These are phyloP conservation scores for Scenedesmus sp. DNA, from an alignment of 163 green algal genomes.

Conservation along the genomic window DNA sequence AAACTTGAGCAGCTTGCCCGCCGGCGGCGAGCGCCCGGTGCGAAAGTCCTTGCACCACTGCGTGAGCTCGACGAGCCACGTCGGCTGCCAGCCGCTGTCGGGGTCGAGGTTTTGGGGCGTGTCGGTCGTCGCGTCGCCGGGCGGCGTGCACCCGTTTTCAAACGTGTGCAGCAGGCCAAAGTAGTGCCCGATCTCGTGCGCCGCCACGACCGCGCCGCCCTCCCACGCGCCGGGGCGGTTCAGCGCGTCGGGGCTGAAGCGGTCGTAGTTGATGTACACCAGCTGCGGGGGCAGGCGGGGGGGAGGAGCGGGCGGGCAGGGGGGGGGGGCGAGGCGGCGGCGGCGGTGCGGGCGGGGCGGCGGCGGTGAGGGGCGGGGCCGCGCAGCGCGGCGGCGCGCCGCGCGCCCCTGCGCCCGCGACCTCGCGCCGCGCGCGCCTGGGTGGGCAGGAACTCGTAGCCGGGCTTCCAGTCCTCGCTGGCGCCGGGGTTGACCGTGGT, in stretches of 20 bases:
- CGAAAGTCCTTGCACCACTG: slow-evolving; percentile 38
- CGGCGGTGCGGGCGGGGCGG: neutral
- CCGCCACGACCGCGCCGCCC: slow-evolving; percentile 20
- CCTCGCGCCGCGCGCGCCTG: slow-evolving; percentile 27
- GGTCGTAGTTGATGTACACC: slow-evolving; percentile 43
- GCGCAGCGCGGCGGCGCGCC: too few species aligned
- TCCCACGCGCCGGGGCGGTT: slow-evolving; percentile 25
- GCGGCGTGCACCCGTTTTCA: slow-evolving; percentile 22
- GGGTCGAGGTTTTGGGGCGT: slow-evolving; percentile 27
- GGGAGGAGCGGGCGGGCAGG: neutral
- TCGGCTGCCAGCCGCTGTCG: slow-evolving; percentile 12
- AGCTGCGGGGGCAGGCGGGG: slow-evolving; percentile 7
- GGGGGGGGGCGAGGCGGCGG: neutral
- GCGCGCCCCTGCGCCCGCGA: too few species aligned
- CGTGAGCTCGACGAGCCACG: slow-evolving; percentile 31
- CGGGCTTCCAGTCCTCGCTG: slow-evolving; percentile 20
- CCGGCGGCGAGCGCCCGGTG: slow-evolving; percentile 19
- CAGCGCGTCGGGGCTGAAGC: slow-evolving; percentile 37
- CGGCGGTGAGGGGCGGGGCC: too few species aligned
- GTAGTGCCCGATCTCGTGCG: slow-evolving; percentile 44
- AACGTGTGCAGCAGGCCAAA: slow-evolving; percentile 45
- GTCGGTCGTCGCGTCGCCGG: slow-evolving; percentile 29
- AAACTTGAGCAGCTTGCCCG: slow-evolving; percentile 32
- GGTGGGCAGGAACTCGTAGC: slow-evolving; percentile 25
- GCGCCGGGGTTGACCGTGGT: slow-evolving; percentile 30